A percentile compares a stretch with the other conserved stretches of the same genome.
phyloP scores from a whole-genome alignment of 2,329 filamentous ascomycete species.

The Pseudogymnoascus sp. region DNA sequence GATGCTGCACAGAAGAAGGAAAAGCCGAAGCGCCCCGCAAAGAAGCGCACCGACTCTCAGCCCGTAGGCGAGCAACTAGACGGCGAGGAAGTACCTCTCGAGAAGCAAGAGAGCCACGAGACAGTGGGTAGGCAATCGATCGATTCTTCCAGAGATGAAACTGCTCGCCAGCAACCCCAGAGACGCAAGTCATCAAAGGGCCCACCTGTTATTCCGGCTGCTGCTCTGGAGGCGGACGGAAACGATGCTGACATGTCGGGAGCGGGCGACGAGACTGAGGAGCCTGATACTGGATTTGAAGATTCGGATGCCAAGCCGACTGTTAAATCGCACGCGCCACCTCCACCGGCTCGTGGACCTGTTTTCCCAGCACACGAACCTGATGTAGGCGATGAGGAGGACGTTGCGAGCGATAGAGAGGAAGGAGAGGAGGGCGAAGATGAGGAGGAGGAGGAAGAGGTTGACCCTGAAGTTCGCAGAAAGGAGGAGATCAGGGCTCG shows the following conservation, averaged over 20 bases:
- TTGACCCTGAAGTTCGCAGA: slow-evolving; percentile 79
- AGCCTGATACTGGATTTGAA: slow-evolving; percentile 61
- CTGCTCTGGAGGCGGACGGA: slow-evolving; percentile 39
- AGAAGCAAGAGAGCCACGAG: slow-evolving; percentile 45
- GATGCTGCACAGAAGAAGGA: slow-evolving; percentile 76
- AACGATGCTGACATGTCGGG: slow-evolving; percentile 62
- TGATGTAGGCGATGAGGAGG: slow-evolving; percentile 42
- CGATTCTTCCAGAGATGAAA: slow-evolving; percentile 38
- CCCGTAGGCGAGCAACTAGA: slow-evolving; percentile 31
- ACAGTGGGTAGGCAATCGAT: slow-evolving; percentile 42
- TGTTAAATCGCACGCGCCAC: slow-evolving; percentile 22
- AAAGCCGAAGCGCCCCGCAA: slow-evolving; percentile 72
- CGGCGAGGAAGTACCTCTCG: slow-evolving; percentile 33
- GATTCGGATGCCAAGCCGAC: slow-evolving; percentile 58
- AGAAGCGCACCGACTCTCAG: slow-evolving; percentile 54
- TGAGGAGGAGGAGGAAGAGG: slow-evolving; percentile 74
- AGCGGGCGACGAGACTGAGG: slow-evolving; percentile 57
- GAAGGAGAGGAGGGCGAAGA: slow-evolving; percentile 52
- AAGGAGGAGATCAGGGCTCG: slow-evolving; percentile 84
- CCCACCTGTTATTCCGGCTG: slow-evolving; percentile 23
- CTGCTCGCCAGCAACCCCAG: slow-evolving; percentile 37
- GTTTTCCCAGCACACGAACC: slow-evolving; percentile 32
- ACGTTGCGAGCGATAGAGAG: slow-evolving; percentile 38
- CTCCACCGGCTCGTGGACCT: slow-evolving; percentile 35
- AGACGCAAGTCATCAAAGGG: slow-evolving; percentile 49